Conservation (phyloP, 345 rosid genomes). For the Eucalyptus grandis region DNA sequence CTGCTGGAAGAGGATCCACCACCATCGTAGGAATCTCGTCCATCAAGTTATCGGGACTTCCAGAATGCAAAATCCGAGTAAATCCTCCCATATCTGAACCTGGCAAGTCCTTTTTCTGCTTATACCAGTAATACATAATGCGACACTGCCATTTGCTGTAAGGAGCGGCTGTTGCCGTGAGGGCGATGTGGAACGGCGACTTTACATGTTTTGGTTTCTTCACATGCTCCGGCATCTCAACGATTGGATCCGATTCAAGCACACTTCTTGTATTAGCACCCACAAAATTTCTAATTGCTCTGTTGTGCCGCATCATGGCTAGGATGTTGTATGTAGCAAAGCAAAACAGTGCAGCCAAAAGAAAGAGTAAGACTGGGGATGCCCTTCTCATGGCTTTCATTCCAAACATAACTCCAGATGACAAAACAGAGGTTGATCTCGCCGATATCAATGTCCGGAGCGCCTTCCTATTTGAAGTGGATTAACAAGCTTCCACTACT, state of each 20-base stretch:
- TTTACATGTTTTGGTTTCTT: slow-evolving; percentile 22
- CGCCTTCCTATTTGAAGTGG: not conserved
- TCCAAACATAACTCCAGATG: slow-evolving; percentile 3
- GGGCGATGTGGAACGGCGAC: slow-evolving; percentile 64
- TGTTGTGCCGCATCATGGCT: slow-evolving; percentile 34
- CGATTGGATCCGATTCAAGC: slow-evolving; percentile 48
- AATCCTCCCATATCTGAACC: slow-evolving; percentile 96
- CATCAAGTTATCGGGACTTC: slow-evolving; percentile 79
- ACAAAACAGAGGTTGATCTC: not conserved
- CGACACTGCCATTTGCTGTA: slow-evolving; percentile 98
- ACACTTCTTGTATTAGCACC: slow-evolving; percentile 12
- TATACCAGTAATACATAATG: slow-evolving; percentile 94
- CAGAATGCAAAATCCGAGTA: slow-evolving; percentile 87
- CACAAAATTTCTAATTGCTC: slow-evolving; percentile 15
- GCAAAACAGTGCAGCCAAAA: slow-evolving; percentile 58
- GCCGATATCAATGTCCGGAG: not conserved
- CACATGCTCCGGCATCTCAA: slow-evolving; percentile 45
- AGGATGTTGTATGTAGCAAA: slow-evolving; percentile 74
- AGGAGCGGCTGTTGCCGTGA: slow-evolving; percentile 82
- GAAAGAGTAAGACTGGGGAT: slow-evolving; percentile 44
- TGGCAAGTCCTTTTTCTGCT: slow-evolving; percentile 58
- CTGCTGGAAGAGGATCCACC: slow-evolving; percentile 92
- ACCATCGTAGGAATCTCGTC: slow-evolving; percentile 83
- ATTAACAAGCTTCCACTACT: not conserved
- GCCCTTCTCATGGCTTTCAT: slow-evolving; percentile 40